Evolutionary conservation across 306 rosid species (phyloP).

Genomic region (Ormosia emarginata): DNA sequence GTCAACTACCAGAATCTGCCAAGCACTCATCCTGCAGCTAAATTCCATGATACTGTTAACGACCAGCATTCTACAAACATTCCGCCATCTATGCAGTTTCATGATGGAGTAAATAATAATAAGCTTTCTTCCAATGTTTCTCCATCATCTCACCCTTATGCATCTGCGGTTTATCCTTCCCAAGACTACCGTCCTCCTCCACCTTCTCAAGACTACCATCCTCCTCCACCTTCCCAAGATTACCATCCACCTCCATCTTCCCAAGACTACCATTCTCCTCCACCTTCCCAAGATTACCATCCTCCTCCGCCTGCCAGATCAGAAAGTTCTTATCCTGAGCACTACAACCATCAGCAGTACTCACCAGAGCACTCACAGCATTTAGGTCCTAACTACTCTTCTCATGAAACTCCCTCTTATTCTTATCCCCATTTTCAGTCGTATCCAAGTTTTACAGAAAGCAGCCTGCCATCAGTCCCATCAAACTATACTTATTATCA

Average conservation of each 20-base stretch:
- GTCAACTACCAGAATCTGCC: constrained; percentile 40
- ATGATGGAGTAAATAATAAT: constrained; percentile 38
- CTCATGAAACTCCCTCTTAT: constrained; percentile 50
- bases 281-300: constrained; percentile 51
- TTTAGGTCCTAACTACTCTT: constrained; percentile 52
- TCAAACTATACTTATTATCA: constrained; percentile 56
- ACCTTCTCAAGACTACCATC: constrained; percentile 38
- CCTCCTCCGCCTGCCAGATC: constrained; percentile 54
- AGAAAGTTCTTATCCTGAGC: constrained; percentile 59
- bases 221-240: constrained; percentile 53
- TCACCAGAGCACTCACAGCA: constrained; percentile 65
- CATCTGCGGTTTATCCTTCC: constrained; percentile 57
- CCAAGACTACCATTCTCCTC: constrained; percentile 62
- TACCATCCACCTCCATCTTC: constrained; percentile 39
- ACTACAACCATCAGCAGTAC: constrained; percentile 64
- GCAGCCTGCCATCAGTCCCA: constrained; percentile 77
- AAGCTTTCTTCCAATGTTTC: constrained; percentile 47
- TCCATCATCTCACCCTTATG: constrained; percentile 53
- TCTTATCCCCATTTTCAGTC: constrained; percentile 81
- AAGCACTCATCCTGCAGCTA: constrained; percentile 38
- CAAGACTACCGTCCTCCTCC: constrained; percentile 63
- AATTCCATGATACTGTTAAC: constrained; percentile 40
- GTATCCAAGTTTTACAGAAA: constrained; percentile 91
- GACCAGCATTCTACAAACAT: constrained; percentile 37
- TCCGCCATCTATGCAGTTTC: constrained; percentile 53